phyloP scores from a whole-genome alignment of 768 basidiomycete species.

The Mycena rosella region DNA sequence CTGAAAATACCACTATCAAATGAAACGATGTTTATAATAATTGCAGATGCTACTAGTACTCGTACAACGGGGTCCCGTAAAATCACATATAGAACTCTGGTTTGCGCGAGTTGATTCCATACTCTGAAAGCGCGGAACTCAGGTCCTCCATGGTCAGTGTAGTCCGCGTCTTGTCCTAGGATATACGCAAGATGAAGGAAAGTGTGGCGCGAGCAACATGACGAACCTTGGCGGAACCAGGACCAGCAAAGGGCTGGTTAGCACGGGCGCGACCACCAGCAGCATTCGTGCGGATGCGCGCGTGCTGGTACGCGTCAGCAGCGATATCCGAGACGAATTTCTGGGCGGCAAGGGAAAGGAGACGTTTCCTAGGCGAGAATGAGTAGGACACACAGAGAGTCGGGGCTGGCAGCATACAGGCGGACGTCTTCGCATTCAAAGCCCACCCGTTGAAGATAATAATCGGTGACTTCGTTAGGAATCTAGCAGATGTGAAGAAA shows the following conservation, averaged over 20 bases:
- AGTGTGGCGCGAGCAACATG: neutral
- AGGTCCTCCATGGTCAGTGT: slow-evolving; percentile 98
- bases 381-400: slow-evolving; percentile 1
- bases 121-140: slow-evolving; percentile 92
- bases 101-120: slow-evolving; percentile 94
- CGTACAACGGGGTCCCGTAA: neutral
- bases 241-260: slow-evolving; percentile 67
- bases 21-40: neutral
- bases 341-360: slow-evolving; percentile 95
- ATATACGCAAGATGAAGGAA: slow-evolving; percentile 13
- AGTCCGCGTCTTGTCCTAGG: slow-evolving; percentile 90
- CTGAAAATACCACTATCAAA: no score
- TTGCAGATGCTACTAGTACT: neutral
- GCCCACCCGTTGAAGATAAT: slow-evolving; percentile 95
- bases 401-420: slow-evolving; percentile 65
- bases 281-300: slow-evolving; percentile 93
- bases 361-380: slow-evolving; percentile 77
- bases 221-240: slow-evolving; percentile 74
- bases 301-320: slow-evolving; percentile 97
- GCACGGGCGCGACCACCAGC: slow-evolving; percentile 77
- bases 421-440: slow-evolving; percentile 96
- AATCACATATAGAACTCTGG: slow-evolving; percentile 90
- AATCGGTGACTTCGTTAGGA: slow-evolving; percentile 97
- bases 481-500: slow-evolving; percentile 65
- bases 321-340: slow-evolving; percentile 98